Evolutionary conservation across 768 basidiomycete species (phyloP), one percentile per base, ranked within the genome.

Genomic region (Phylloporus sp.): DNA sequence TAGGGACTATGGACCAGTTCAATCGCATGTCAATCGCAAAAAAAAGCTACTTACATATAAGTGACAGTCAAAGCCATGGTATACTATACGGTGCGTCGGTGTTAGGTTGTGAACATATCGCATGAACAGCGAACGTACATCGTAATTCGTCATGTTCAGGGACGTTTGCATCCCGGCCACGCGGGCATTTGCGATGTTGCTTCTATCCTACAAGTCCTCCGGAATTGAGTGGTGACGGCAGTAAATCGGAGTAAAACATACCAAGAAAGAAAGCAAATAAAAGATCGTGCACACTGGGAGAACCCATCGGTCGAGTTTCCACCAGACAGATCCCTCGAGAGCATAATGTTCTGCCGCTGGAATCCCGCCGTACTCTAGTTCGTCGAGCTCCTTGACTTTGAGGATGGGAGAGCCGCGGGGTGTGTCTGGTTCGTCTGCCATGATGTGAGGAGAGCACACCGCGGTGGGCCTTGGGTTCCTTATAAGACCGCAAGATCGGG

Each of bases 121-220:
- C n/a, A n/a, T 15, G n/a, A 44, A 32, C 6, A 18, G 15, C 8
- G 13, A n/a, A 48, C 38, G 26, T 53, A 63, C 65, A 52, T 67
- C 49, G 31, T 59, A 52, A 34, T 64, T 64, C 2, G 61, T 42
- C 18, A 63, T 51, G 4, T 35, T 65, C 45, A 85, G 63, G 50
- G 78, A 74, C n/a, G 69, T 75, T 59, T 82, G 80, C 53, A 85
- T 60, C 11, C 84, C 83, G 10, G 82, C 83, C 6, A 84, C 73
- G n/a, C 77, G 73, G 36, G 82, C 84, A 54, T 84, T 84, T 26
- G 75, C 76, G 34, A 84, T 69, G 57, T 84, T 82, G 40, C 58
- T 69, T 20, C 62, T 58, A 46, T 78, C 48, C 80, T 68, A 54
- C 23, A 13, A 22, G 29, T 38, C 23, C 10, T 20, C 23, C 12